Base-by-base conservation (phyloP, 345 rosid genomes). In the Ceriops tagal region DNA sequence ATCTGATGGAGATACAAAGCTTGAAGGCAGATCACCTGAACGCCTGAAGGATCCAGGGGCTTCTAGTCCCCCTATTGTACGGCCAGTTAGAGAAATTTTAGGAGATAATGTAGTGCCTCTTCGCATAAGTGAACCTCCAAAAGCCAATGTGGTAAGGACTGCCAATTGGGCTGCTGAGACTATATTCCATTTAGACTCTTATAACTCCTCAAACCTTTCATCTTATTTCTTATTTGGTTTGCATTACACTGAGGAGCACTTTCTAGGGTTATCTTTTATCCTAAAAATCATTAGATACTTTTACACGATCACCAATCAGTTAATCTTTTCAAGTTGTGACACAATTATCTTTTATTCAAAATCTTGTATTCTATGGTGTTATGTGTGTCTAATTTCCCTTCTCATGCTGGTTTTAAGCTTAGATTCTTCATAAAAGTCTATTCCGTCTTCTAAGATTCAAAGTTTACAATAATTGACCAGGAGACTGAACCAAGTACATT, bases 61-160 rank as follows among this genome's bases (percentile, higher is more conserved):
- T 58, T 82, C 92, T 61, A 88, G 93, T 62, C 93, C 96, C 69
- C 98, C 98, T 59, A 73, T 86, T 39, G 85, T 81, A 65, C 93
- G 97, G 5, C 97, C 98, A 27, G 93, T 93, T 61, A 85, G 95
- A 69, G 97, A 91, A 83, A 90, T 95, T 80, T 78, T 95, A 74
- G 97, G 97, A 62, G 98, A 95, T 72, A 90, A 81, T 74, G 78
- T 95, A 66, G 58, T 87, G 75, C 97, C 97, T 68, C 89, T 87
- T 71, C 86, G 93, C 66, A 82, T 95, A 66, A 81, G 75, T 64
- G 99, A 92, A 80, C 99, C 98, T 73, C 98, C 97, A 66, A 95
- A 92, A 80, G 79, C 81, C 66, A 87, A 80, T 83, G 87, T 79
- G 66, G 65, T 74, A 67, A 84, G 75, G 81, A 61, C 75, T 79